Evolutionary conservation across 495 filamentous ascomycete genomes (phyloP).

Genomic region (Penicillium canescens): DNA sequence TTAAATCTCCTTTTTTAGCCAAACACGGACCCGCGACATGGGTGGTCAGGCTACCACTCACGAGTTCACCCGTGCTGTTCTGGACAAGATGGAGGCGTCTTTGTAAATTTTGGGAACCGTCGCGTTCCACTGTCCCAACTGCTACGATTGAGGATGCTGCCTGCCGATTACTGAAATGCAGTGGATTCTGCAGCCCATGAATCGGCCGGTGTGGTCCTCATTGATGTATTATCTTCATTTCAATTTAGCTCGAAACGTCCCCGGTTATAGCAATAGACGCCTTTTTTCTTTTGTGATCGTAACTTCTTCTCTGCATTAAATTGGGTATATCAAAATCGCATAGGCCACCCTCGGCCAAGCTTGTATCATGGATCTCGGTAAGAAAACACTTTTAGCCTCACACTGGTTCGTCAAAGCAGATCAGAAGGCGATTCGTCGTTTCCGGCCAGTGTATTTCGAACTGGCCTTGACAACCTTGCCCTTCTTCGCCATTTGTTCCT

Average conservation of each 20-base stretch:
- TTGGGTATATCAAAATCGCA: constrained; percentile 7
- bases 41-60: constrained; percentile 85
- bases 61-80: constrained; percentile 90
- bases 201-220: constrained; percentile 19
- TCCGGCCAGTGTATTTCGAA: constrained; percentile 91
- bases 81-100: constrained; percentile 85
- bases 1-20: constrained; percentile 45
- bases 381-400: background rate
- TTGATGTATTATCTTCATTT: constrained; percentile 37
- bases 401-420: constrained; percentile 1
- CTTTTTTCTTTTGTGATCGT: constrained; percentile 13
- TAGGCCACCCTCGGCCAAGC: background rate
- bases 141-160: constrained; percentile 24
- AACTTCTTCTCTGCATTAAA: constrained; percentile 10
- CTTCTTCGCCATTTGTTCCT: constrained; percentile 91
- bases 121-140: constrained; percentile 15
- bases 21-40: constrained; percentile 90
- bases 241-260: constrained; percentile 29
- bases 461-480: constrained; percentile 89
- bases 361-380: background rate
- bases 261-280: constrained; percentile 30
- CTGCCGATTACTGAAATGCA: constrained; percentile 3
- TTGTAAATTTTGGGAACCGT: constrained; percentile 34
- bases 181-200: constrained; percentile 12
- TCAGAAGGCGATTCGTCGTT: constrained; percentile 64